Evolutionary conservation across 441 rosid genomes (phyloP).

Genomic region (Eutrema salsugineum): DNA sequence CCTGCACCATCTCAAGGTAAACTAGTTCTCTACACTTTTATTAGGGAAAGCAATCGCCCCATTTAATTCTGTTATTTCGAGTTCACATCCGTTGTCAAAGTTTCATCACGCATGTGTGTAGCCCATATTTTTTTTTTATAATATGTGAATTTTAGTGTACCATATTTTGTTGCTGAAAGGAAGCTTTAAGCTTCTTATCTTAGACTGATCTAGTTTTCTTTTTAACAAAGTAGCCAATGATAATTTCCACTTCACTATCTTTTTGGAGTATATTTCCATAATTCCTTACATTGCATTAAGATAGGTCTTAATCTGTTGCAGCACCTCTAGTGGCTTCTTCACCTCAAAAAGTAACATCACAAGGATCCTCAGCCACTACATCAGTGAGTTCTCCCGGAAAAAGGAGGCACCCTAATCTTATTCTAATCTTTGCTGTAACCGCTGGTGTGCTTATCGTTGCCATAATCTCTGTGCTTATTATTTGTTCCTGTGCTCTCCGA

Average conservation of each 20-base stretch:
- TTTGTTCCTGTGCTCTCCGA: slow-evolving; percentile 58
- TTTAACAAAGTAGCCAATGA: neutral
- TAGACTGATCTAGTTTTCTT: neutral
- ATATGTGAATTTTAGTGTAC: neutral
- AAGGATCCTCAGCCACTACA: slow-evolving; percentile 43
- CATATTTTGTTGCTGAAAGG: neutral
- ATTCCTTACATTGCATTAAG: slow-evolving; percentile 22
- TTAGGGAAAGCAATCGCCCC: neutral
- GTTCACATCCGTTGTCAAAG: neutral
- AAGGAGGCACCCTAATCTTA: slow-evolving; percentile 54
- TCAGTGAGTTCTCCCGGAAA: slow-evolving; percentile 40
- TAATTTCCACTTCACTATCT: neutral
- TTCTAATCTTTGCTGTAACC: slow-evolving; percentile 64
- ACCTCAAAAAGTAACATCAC: slow-evolving; percentile 50
- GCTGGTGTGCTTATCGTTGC: slow-evolving; percentile 58
- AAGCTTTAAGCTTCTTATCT: neutral
- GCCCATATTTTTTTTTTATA: too few species aligned
- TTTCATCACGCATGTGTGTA: neutral
- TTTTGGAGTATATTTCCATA: neutral
- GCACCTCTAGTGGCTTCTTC: slow-evolving; percentile 63
- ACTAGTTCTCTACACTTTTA: slow-evolving; percentile 1
- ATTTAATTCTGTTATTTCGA: slow-evolving; percentile 2
- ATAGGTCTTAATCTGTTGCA: slow-evolving; percentile 36
- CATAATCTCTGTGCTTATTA: slow-evolving; percentile 52
- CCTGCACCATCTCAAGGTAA: slow-evolving; percentile 81